Evolutionary conservation across 164 flowering plant genomes (phyloP).

Genomic region (Chimonanthus praecox): DNA sequence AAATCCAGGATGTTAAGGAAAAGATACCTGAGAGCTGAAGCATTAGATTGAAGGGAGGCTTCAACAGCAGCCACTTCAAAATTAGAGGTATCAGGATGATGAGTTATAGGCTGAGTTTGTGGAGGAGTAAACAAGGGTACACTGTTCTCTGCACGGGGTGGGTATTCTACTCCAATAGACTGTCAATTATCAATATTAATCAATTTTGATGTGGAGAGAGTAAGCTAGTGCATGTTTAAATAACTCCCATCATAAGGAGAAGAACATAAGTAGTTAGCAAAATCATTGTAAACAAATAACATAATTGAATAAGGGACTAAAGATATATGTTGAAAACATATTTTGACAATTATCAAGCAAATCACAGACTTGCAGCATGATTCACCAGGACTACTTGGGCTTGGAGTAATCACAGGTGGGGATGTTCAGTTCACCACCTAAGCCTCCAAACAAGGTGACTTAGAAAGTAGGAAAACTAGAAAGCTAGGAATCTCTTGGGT

Average conservation of each 20-base stretch:
- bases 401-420: too few relatives aligned
- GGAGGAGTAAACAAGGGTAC: conserved; percentile 90
- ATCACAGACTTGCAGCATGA: neutral
- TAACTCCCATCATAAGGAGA: neutral
- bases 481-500: too few relatives aligned
- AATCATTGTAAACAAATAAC: neutral
- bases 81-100: conserved; percentile 29
- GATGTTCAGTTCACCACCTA: too few relatives aligned
- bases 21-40: conserved; percentile 74
- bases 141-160: conserved; percentile 52
- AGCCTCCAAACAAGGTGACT: too few relatives aligned
- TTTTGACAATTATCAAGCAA: neutral
- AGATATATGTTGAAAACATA: neutral
- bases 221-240: neutral
- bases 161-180: conserved; percentile 59
- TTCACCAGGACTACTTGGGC: too few relatives aligned
- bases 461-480: too few relatives aligned
- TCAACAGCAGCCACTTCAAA: conserved; percentile 60
- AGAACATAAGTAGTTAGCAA: neutral
- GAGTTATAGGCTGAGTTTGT: conserved; percentile 69
- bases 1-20: conserved; percentile 1
- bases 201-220: neutral
- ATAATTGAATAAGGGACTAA: neutral
- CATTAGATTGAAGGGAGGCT: conserved; percentile 70
- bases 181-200: conserved; percentile 15